These are phyloP conservation scores for Ustilago tritici DNA, from an alignment of 1,284 basidiomycete species.

Conservation along the genomic window DNA sequence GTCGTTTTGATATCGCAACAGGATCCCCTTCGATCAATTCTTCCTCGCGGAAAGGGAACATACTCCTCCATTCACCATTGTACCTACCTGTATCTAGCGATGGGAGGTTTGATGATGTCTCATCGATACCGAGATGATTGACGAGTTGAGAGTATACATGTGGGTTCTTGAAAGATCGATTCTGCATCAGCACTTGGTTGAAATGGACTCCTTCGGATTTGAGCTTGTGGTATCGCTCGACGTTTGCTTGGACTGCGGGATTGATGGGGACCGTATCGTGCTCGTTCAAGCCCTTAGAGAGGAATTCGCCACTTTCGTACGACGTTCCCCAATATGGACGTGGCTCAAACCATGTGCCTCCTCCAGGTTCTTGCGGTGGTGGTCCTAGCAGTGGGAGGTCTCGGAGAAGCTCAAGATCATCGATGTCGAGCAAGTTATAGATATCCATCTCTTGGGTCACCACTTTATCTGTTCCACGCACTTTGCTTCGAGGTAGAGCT, in stretches of 20 bases:
- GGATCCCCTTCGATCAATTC: slow-evolving; percentile 29
- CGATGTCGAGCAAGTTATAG: slow-evolving; percentile 8
- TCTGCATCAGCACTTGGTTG: slow-evolving; percentile 90
- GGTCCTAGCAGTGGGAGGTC: slow-evolving; percentile 22
- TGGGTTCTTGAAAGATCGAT: slow-evolving; percentile 91
- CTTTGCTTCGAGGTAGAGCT: neutral
- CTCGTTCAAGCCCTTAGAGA: neutral
- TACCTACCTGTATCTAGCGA: slow-evolving; percentile 16
- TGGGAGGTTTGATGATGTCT: slow-evolving; percentile 71
- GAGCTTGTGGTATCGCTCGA: slow-evolving; percentile 79
- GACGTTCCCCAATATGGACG: slow-evolving; percentile 24
- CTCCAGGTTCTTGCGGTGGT: slow-evolving; percentile 9
- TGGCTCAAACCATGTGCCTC: neutral
- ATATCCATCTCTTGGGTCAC: slow-evolving; percentile 1
- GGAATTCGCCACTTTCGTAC: neutral
- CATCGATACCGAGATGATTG: slow-evolving; percentile 88
- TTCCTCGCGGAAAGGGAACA: slow-evolving; percentile 18
- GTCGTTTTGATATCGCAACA: slow-evolving; percentile 1
- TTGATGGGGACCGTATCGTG: slow-evolving; percentile 1
- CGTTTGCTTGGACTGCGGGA: slow-evolving; percentile 69
- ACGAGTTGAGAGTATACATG: slow-evolving; percentile 93
- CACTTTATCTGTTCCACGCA: slow-evolving; percentile 3
- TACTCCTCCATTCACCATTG: slow-evolving; percentile 9
- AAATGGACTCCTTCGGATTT: slow-evolving; percentile 83
- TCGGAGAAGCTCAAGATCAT: slow-evolving; percentile 15